Evolutionary conservation across 208 protist genomes (phyloP).

Genomic region (Trypanosoma avium): DNA sequence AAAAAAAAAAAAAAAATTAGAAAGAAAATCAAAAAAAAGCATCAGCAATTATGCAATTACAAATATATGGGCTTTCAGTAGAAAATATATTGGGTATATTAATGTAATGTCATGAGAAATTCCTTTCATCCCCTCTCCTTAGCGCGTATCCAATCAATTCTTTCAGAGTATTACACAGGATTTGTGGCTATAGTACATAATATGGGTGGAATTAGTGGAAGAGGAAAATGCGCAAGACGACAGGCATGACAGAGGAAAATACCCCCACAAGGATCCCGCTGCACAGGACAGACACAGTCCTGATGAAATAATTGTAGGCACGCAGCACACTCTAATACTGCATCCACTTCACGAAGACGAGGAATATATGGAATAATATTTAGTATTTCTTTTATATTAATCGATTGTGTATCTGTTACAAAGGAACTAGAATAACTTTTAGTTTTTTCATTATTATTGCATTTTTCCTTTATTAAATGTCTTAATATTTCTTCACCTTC

Average conservation of each 20-base stretch:
- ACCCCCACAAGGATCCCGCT: conserved; percentile 47
- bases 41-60: no score
- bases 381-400: conserved; percentile 29
- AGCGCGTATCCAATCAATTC: no score
- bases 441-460: not conserved
- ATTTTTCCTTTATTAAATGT: conserved; percentile 16
- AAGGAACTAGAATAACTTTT: not conserved
- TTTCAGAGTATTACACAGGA: not conserved
- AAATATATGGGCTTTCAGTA: no score
- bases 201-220: not conserved
- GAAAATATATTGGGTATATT: no score
- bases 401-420: not conserved
- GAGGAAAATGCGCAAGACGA: conserved; percentile 32
- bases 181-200: not conserved
- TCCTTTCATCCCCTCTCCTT: no score
- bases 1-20: conserved; percentile 7
- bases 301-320: conserved; percentile 83
- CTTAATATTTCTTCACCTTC: conserved; percentile 7
- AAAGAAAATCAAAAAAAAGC: not conserved
- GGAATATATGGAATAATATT: conserved; percentile 35
- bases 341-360: conserved; percentile 58
- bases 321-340: conserved; percentile 65
- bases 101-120: no score
- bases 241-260: conserved; percentile 79
- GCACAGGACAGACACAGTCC: conserved; percentile 60